These are phyloP conservation scores for Fusarium transvaalense DNA, from an alignment of 2,329 filamentous ascomycete species.

Conservation along the genomic window DNA sequence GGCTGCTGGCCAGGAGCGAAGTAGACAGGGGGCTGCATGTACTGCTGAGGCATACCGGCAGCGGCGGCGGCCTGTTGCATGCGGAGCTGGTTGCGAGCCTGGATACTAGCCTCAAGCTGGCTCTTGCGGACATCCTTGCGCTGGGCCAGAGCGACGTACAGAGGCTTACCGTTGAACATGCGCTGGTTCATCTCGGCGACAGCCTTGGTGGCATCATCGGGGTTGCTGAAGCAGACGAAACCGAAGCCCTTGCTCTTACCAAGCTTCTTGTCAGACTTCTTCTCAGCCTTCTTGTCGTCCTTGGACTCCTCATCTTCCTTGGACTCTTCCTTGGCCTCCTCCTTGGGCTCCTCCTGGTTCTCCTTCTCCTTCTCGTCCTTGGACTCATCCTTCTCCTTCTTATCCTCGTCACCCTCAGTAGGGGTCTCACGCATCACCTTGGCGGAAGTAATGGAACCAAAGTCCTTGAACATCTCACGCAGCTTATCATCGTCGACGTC, in stretches of 20 bases:
- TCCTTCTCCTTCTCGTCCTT: conserved; percentile 63
- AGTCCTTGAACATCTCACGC: conserved; percentile 90
- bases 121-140: conserved; percentile 99
- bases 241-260: conserved; percentile 99
- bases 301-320: conserved; percentile 63
- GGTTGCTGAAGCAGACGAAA: conserved; percentile 99
- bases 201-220: conserved; percentile 98
- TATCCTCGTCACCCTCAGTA: conserved; percentile 66
- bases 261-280: conserved; percentile 73
- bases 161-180: conserved; percentile 96
- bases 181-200: conserved; percentile 99
- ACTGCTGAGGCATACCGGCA: conserved; percentile 87
- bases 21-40: conserved; percentile 92
- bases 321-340: conserved; percentile 62
- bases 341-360: conserved; percentile 61
- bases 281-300: conserved; percentile 70
- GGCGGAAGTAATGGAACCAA: conserved; percentile 95
- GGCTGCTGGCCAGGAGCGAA: conserved; percentile 87
- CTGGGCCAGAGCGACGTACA: conserved; percentile 98
- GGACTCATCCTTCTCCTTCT: conserved; percentile 66
- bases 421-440: conserved; percentile 96
- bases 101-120: conserved; percentile 99
- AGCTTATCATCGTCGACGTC: conserved; percentile 98
- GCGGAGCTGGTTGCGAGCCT: conserved; percentile 97
- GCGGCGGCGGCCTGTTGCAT: conserved; percentile 97